Evolutionary conservation across 2,329 filamentous ascomycete species (phyloP).

Genomic region (Aspergillus uvarum): DNA sequence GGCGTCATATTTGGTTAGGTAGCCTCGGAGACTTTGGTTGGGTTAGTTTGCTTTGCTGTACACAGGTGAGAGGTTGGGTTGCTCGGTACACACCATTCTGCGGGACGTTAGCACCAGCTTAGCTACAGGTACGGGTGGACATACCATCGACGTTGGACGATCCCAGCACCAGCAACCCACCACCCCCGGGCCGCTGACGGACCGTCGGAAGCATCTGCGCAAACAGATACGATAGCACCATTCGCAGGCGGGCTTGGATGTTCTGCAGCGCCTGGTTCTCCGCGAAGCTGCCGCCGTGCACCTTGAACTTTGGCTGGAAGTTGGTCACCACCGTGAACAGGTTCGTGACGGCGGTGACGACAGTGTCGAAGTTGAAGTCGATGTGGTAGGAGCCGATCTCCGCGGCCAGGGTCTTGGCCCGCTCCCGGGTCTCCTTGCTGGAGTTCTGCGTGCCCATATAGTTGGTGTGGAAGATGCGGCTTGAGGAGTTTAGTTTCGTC

Average conservation of each 20-base stretch:
- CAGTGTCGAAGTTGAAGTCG: constrained; percentile 70
- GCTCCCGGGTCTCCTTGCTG: constrained; percentile 63
- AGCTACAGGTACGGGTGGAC: background rate
- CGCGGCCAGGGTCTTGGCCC: constrained; percentile 60
- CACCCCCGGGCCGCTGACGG: constrained; percentile 57
- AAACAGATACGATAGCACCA: constrained; percentile 66
- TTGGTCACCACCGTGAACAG: constrained; percentile 59
- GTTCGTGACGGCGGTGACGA: constrained; percentile 60
- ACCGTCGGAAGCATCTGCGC: constrained; percentile 63
- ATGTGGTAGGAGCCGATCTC: constrained; percentile 71
- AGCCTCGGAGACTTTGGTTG: constrained; percentile 47
- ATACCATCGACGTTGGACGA: constrained; percentile 62
- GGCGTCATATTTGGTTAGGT: constrained; percentile 71
- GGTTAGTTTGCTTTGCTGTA: background rate
- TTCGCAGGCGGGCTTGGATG: constrained; percentile 65
- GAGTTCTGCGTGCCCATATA: constrained; percentile 73
- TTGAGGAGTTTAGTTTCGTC: constrained; percentile 9
- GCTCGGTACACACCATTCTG: constrained; percentile 29
- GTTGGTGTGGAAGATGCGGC: constrained; percentile 60
- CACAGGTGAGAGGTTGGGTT: too few relatives aligned
- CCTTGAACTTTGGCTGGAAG: constrained; percentile 63
- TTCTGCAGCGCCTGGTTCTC: constrained; percentile 69
- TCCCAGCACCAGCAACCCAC: constrained; percentile 64
- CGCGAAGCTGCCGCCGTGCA: constrained; percentile 60
- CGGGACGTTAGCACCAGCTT: constrained; percentile 8